Evolutionary conservation across 1,284 basidiomycete genomes (phyloP).

Genomic region (Hemileia vastatrix): DNA sequence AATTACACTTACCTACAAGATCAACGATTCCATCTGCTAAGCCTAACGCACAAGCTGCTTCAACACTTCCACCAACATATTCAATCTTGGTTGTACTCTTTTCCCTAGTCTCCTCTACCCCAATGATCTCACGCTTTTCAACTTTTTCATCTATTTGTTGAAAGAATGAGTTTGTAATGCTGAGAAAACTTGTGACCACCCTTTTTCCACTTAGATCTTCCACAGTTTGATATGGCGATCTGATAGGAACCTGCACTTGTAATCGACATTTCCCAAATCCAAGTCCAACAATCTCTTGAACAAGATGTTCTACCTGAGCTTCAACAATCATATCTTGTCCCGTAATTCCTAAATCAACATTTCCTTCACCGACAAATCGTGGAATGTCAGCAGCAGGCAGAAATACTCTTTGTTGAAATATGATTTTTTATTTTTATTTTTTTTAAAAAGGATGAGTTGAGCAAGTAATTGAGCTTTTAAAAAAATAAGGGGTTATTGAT

Average conservation of each 20-base stretch:
- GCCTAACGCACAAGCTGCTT: conserved; percentile 92
- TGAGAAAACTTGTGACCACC: conserved; percentile 88
- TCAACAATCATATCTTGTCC: conserved; percentile 97
- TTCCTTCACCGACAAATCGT: conserved; percentile 94
- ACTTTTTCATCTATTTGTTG: conserved; percentile 56
- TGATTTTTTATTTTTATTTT: background rate
- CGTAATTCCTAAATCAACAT: conserved; percentile 81
- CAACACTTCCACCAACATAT: conserved; percentile 94
- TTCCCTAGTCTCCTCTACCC: conserved; percentile 46
- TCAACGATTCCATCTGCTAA: conserved; percentile 80
- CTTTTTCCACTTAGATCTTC: conserved; percentile 80
- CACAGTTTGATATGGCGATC: conserved; percentile 58
- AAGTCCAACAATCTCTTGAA: conserved; percentile 72
- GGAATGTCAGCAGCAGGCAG: conserved; percentile 95
- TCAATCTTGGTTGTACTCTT: conserved; percentile 63
- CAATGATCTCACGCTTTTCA: conserved; percentile 45
- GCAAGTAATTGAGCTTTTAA: background rate
- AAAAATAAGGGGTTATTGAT: background rate
- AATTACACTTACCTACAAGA: conserved; percentile 53
- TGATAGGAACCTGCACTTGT: conserved; percentile 88
- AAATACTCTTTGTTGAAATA: conserved; percentile 60
- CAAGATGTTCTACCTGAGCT: conserved; percentile 62
- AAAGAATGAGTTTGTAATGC: conserved; percentile 74
- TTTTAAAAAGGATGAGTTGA: background rate
- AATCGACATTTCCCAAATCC: conserved; percentile 91